phyloP scores from a whole-genome alignment of 2,329 filamentous ascomycete genomes.

The Cryphonectria radicalis region DNA sequence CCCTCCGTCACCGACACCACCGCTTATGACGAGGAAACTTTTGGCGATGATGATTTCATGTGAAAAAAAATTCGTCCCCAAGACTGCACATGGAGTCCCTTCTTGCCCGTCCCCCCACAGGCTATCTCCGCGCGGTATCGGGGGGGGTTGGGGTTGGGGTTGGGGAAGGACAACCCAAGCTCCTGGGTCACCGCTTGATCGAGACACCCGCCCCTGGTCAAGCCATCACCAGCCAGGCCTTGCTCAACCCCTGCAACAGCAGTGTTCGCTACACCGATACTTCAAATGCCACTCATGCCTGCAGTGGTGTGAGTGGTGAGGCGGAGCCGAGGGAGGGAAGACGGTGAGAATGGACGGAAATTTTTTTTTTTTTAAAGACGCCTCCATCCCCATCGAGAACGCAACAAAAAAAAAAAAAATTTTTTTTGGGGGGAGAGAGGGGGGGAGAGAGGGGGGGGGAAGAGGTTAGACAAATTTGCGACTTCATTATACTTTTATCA shows the following conservation, averaged over 20 bases:
- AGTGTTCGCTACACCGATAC: not conserved
- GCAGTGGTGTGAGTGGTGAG: not conserved
- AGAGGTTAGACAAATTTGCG: not conserved
- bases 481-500: not conserved
- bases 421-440: no score
- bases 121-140: not conserved
- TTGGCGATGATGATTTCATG: constrained; percentile 68
- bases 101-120: not conserved
- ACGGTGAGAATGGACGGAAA: not conserved
- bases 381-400: not conserved
- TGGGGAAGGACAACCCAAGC: not conserved
- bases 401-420: not conserved
- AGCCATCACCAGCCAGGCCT: not conserved
- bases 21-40: constrained; percentile 73
- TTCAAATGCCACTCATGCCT: not conserved
- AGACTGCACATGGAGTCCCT: not conserved
- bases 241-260: not conserved
- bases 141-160: no score
- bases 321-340: not conserved
- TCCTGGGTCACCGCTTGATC: not conserved
- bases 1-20: constrained; percentile 66
- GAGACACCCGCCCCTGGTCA: not conserved
- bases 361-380: not conserved
- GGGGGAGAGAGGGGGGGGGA: not conserved
- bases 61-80: constrained; percentile 10